Base-by-base conservation (phyloP, 116 monocot species). In the Dioscorea cayenensis region DNA sequence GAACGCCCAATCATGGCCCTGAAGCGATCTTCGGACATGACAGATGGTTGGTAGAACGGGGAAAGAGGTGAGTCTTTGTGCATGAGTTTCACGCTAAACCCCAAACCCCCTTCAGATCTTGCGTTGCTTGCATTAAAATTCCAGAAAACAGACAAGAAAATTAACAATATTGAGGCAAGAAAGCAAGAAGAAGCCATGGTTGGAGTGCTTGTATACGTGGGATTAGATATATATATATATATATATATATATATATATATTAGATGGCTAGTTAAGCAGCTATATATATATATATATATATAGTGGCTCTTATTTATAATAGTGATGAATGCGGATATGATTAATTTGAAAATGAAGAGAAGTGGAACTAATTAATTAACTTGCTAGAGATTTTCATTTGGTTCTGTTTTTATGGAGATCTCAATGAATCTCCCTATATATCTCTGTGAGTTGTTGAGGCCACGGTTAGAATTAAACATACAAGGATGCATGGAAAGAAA, bases 41-140 rank as follows among this genome's bases (percentile, higher is more conserved):
- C 12, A 3, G 71, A 72, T 3, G 86, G 75, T 36, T 84, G 60
- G 73, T 78, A 78, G 65, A 50, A 68, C 0, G 84, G 90, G 5
- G 90, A 90, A 2, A 12, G 50, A 1, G 77, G 72, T 19, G 87
- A 83, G 72, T 90, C 87, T 2, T 78, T 77, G 52, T 81, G 87
- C 37, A 84, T 80, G 72, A 87, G 79, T 6, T 82, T 78, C 5
- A 78, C 49, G 69, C 35, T 72, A 72, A 90, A 84, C 70, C 79
- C 32, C 32, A 2, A 32, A 32, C 79, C 32, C 32, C 0, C 32
- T 21, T 25, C 28, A 43, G 43, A 4, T 1, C 25, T 48, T 51
- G 22, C 0, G 2, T 32, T 32, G 16, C 17, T 0, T 48, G 10
- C 8, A 35, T 37, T 0, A 49, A 22, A 3, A 66, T 35, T 4